These are phyloP conservation scores for Favolaschia claudopus DNA, from an alignment of 768 basidiomycete species.

Conservation along the genomic window DNA sequence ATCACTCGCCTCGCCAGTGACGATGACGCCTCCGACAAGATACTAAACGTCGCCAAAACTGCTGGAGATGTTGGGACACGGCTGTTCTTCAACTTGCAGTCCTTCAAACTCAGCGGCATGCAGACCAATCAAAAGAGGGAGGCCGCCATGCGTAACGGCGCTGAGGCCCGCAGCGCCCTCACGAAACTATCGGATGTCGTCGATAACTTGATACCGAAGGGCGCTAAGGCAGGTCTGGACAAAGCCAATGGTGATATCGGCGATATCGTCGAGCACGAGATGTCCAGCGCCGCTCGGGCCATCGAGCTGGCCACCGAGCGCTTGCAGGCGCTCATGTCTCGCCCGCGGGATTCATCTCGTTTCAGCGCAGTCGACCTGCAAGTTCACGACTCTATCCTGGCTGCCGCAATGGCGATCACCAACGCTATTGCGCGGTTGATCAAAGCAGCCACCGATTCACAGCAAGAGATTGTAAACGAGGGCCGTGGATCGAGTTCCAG, in stretches of 20 bases:
- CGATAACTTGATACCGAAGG: slow-evolving; percentile 87
- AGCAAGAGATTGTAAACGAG: slow-evolving; percentile 96
- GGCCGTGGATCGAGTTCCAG: slow-evolving; percentile 91
- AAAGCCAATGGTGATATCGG: slow-evolving; percentile 93
- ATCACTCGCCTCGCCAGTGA: slow-evolving; percentile 91
- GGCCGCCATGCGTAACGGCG: slow-evolving; percentile 88
- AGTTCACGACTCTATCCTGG: slow-evolving; percentile 97
- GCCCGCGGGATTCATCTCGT: slow-evolving; percentile 86
- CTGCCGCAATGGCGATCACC: slow-evolving; percentile 94
- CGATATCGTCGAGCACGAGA: slow-evolving; percentile 95
- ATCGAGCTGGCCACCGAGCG: slow-evolving; percentile 94
- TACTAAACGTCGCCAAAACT: slow-evolving; percentile 81
- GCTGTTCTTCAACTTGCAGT: slow-evolving; percentile 95
- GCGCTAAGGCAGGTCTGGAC: slow-evolving; percentile 71
- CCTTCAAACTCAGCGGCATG: slow-evolving; percentile 89
- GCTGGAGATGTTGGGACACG: slow-evolving; percentile 90
- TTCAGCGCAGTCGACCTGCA: slow-evolving; percentile 93
- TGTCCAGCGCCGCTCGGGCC: slow-evolving; percentile 90
- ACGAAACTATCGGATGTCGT: slow-evolving; percentile 87
- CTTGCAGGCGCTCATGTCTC: slow-evolving; percentile 88
- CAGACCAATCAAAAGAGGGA: slow-evolving; percentile 81
- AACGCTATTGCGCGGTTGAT: slow-evolving; percentile 94
- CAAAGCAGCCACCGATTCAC: slow-evolving; percentile 95
- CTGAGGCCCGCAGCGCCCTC: slow-evolving; percentile 83
- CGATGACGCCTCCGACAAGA: slow-evolving; percentile 92